These are phyloP conservation scores for Candida silvicultrix DNA, from an alignment of 805 yeast genomes.

Conservation along the genomic window DNA sequence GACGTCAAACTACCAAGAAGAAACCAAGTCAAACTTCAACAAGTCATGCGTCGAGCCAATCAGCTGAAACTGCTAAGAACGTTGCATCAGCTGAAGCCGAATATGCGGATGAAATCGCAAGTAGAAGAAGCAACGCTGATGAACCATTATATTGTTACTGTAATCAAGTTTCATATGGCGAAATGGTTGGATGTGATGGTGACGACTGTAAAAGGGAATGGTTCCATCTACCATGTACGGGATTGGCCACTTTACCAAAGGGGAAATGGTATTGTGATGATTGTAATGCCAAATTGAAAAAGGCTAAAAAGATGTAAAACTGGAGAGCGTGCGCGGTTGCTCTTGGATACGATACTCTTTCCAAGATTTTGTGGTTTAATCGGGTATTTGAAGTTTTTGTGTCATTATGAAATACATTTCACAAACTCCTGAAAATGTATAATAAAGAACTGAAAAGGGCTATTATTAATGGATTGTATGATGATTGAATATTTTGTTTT, in stretches of 20 bases:
- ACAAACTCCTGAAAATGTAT: no score
- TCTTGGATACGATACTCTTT: background rate
- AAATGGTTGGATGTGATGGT: constrained; percentile 99
- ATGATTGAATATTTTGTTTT: no score
- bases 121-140: constrained; percentile 21
- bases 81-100: constrained; percentile 9
- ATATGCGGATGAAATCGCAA: constrained; percentile 7
- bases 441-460: no score
- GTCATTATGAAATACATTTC: no score
- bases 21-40: constrained; percentile 4
- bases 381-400: background rate
- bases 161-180: constrained; percentile 95
- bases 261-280: constrained; percentile 80
- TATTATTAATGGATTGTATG: no score
- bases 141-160: constrained; percentile 95
- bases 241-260: constrained; percentile 78
- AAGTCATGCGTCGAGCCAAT: constrained; percentile 5
- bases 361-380: background rate
- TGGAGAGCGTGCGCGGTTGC: no score
- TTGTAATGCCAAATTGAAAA: constrained; percentile 31
- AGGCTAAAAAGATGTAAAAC: constrained; percentile 30
- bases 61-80: constrained; percentile 13
- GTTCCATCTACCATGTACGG: constrained; percentile 94
- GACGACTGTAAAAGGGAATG: constrained; percentile 87
- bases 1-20: constrained; percentile 7